These are phyloP conservation scores for Plasmopara halstedii DNA, from an alignment of 352 stramenopile genomes.

Conservation along the genomic window DNA sequence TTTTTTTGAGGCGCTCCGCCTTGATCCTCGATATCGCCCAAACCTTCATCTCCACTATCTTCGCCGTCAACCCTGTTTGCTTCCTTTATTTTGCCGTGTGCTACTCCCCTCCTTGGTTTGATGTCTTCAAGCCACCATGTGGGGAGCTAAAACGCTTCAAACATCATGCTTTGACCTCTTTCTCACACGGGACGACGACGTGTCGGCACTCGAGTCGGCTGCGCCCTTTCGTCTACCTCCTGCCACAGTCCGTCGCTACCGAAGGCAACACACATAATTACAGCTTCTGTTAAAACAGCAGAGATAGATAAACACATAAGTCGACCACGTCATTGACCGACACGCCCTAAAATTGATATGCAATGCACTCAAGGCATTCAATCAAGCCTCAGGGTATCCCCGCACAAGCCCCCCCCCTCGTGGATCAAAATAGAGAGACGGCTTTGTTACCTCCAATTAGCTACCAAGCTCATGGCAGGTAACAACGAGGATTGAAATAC, in stretches of 20 bases:
- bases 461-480: background rate
- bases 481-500: background rate
- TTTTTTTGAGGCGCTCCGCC: slow-evolving; percentile 16
- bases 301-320: slow-evolving; percentile 79
- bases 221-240: slow-evolving; percentile 65
- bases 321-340: slow-evolving; percentile 58
- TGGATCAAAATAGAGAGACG: slow-evolving; percentile 10
- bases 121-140: slow-evolving; percentile 6
- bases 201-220: slow-evolving; percentile 33
- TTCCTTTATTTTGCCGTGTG: slow-evolving; percentile 16
- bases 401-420: slow-evolving; percentile 3
- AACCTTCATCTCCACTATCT: slow-evolving; percentile 8
- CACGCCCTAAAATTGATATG: slow-evolving; percentile 30
- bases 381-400: slow-evolving; percentile 5
- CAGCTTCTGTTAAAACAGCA: slow-evolving; percentile 89
- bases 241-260: slow-evolving; percentile 71
- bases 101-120: slow-evolving; percentile 4
- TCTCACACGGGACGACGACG: slow-evolving; percentile 49
- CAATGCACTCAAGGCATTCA: slow-evolving; percentile 25
- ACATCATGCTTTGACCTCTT: slow-evolving; percentile 69
- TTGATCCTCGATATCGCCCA: slow-evolving; percentile 12
- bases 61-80: slow-evolving; percentile 11
- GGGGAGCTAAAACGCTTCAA: slow-evolving; percentile 24
- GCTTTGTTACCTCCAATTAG: slow-evolving; percentile 1
- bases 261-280: slow-evolving; percentile 85